A percentile compares a stretch with the other conserved stretches of the same genome.
These are phyloP conservation scores for Eucalyptus erythrocorys DNA, from an alignment of 345 rosid genomes.

Conservation along the genomic window DNA sequence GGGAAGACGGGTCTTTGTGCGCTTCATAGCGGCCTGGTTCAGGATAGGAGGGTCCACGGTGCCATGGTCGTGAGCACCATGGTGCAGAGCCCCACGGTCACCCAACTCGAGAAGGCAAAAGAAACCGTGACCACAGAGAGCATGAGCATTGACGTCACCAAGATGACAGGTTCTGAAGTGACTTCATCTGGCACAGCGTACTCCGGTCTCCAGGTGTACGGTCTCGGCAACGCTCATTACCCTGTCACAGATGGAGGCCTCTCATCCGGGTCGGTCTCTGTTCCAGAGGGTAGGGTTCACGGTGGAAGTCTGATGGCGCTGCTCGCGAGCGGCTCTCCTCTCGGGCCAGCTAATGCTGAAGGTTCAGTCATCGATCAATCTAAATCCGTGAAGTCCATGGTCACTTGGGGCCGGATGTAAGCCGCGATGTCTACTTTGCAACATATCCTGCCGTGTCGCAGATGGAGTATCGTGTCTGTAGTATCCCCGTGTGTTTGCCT, in stretches of 20 bases:
- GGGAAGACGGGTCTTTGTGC: constrained; percentile 91
- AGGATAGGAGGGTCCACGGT: constrained; percentile 87
- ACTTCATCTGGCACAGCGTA: constrained; percentile 15
- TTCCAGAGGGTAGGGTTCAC: constrained; percentile 94
- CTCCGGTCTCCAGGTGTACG: constrained; percentile 23
- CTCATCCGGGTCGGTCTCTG: constrained; percentile 12
- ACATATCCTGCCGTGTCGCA: neutral
- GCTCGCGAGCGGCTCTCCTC: constrained; percentile 37
- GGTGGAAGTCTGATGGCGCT: constrained; percentile 90
- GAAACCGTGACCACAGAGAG: constrained; percentile 31
- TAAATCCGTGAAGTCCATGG: neutral
- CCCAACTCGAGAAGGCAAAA: constrained; percentile 43
- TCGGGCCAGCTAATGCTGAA: constrained; percentile 10
- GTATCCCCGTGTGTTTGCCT: neutral
- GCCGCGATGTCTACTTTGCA: neutral
- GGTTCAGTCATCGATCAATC: neutral
- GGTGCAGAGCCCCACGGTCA: constrained; percentile 32
- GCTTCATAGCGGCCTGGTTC: constrained; percentile 65
- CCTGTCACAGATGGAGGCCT: constrained; percentile 11
- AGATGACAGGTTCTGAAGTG: constrained; percentile 6
- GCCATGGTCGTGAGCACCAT: constrained; percentile 46
- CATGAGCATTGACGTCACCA: constrained; percentile 45
- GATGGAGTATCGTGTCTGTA: neutral
- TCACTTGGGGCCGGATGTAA: neutral
- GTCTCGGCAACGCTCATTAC: neutral